Evolutionary conservation across 75 land plant genomes (phyloP).

Genomic region (Gnetum montanum): DNA sequence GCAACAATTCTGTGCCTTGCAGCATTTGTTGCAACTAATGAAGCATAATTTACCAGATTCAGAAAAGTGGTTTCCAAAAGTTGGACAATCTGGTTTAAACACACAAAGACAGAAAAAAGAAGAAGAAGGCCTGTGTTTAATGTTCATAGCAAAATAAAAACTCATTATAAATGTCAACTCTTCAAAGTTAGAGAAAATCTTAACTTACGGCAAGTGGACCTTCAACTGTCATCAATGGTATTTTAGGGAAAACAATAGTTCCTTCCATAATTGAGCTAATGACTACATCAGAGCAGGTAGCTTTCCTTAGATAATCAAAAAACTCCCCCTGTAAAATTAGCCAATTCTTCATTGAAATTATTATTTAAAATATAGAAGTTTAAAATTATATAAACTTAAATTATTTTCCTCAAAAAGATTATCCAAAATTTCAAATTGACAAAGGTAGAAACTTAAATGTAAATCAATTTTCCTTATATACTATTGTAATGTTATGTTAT

Average conservation of each 20-base stretch:
- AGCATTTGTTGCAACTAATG: slow-evolving; percentile 96
- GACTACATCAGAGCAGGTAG: slow-evolving; percentile 77
- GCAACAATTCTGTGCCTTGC: slow-evolving; percentile 92
- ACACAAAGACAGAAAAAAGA: background rate
- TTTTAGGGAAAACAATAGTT: slow-evolving; percentile 82
- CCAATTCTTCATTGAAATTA: no score
- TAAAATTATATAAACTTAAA: no score
- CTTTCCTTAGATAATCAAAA: slow-evolving; percentile 46
- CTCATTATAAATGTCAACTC: background rate
- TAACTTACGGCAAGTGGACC: slow-evolving; percentile 85
- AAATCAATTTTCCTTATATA: no score
- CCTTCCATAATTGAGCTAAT: slow-evolving; percentile 81
- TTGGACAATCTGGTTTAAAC: slow-evolving; percentile 58
- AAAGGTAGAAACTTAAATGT: no score
- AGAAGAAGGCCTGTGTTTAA: background rate
- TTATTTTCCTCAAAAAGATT: no score
- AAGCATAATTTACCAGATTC: slow-evolving; percentile 88
- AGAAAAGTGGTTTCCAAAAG: slow-evolving; percentile 83
- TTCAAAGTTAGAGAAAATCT: no score
- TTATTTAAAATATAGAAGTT: no score
- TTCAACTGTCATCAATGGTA: slow-evolving; percentile 74
- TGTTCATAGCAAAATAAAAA: slow-evolving; percentile 4
- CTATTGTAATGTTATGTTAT: no score
- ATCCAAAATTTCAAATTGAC: no score
- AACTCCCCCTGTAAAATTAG: slow-evolving; percentile 55